Evolutionary conservation across 805 yeast species (phyloP).

Genomic region (Candida nonsorbophila): DNA sequence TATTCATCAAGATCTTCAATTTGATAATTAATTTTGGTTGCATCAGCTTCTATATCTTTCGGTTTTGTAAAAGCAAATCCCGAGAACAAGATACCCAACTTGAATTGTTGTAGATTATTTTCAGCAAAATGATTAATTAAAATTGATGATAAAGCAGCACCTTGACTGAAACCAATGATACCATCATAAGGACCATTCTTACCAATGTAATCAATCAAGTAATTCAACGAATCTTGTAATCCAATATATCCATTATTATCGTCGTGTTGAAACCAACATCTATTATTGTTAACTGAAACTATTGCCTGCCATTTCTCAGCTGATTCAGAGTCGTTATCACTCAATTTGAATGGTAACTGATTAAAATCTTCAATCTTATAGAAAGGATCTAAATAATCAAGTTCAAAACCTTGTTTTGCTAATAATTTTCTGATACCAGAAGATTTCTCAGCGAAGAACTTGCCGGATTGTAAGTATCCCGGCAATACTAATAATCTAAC

Average conservation of each 20-base stretch:
- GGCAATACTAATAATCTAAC: constrained; percentile 18
- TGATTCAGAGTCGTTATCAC: constrained; percentile 19
- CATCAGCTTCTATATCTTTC: constrained; percentile 7
- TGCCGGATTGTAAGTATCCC: constrained; percentile 34
- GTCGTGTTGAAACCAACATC: constrained; percentile 33
- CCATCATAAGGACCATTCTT: constrained; percentile 39
- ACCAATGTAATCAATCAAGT: constrained; percentile 20
- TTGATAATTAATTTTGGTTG: constrained; percentile 12
- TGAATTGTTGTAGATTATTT: constrained; percentile 18
- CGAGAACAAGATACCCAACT: constrained; percentile 22
- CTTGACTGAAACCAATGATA: constrained; percentile 38
- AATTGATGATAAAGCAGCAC: constrained; percentile 33
- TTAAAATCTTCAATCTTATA: constrained; percentile 15
- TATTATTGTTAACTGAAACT: constrained; percentile 20
- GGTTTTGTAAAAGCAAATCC: constrained; percentile 33
- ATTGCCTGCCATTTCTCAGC: constrained; percentile 25
- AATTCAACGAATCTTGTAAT: constrained; percentile 20
- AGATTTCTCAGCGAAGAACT: constrained; percentile 25
- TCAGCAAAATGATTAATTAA: constrained; percentile 18
- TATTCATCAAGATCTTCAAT: constrained; percentile 20
- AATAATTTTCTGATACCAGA: constrained; percentile 24
- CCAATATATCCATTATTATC: constrained; percentile 19
- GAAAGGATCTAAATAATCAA: constrained; percentile 33
- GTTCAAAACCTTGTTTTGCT: constrained; percentile 19
- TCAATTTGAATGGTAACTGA: constrained; percentile 24